A percentile compares a stretch with the other conserved stretches of the same genome.
These are phyloP conservation scores for Paulownia fortunei DNA, from an alignment of 257 asterid species.

Conservation along the genomic window DNA sequence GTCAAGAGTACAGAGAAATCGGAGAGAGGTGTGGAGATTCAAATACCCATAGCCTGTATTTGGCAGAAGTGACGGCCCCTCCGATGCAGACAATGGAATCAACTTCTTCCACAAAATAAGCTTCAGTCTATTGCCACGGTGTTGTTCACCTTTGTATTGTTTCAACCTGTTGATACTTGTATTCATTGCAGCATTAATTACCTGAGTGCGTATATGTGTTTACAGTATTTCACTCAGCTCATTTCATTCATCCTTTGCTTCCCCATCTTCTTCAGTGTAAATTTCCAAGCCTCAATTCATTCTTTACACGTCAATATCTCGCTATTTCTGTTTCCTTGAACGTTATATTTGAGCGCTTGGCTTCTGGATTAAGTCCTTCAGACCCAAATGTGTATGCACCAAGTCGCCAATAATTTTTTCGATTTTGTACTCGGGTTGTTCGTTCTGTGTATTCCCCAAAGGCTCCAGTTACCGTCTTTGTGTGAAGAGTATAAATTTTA, in stretches of 20 bases:
- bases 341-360: no score
- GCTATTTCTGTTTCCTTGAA: no score
- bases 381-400: no score
- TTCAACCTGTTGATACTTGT: background rate
- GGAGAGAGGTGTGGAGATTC: conserved; percentile 54
- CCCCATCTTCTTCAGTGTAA: background rate
- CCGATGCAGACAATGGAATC: conserved; percentile 66
- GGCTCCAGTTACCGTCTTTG: background rate
- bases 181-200: background rate
- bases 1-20: conserved; percentile 79
- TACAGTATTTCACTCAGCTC: background rate
- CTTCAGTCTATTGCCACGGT: background rate
- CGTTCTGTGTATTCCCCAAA: no score
- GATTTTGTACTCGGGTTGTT: no score
- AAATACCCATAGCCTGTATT: conserved; percentile 39
- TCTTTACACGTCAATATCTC: background rate
- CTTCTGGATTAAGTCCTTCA: no score
- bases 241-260: background rate
- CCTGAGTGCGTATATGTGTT: background rate
- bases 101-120: conserved; percentile 35
- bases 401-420: no score
- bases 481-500: conserved; percentile 3
- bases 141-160: background rate
- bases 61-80: conserved; percentile 62
- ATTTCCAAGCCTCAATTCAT: background rate